Evolutionary conservation across 257 asterid species (phyloP).

Genomic region (Solanum chilense): DNA sequence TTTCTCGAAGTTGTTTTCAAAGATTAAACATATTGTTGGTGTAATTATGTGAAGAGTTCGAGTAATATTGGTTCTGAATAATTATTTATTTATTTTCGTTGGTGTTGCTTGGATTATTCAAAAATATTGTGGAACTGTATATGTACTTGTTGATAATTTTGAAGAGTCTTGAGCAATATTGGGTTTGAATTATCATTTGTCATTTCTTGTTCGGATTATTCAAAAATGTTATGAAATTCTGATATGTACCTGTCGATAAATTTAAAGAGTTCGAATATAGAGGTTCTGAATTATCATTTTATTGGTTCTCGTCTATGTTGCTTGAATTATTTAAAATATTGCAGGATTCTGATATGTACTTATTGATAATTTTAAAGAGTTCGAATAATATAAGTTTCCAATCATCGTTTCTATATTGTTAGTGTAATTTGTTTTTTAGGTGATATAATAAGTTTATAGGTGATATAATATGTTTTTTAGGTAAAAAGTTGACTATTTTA

Average conservation of each 20-base stretch:
- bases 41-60: background rate
- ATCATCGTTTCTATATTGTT: no score
- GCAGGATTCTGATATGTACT: fast-evolving
- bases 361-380: background rate
- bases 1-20: background rate
- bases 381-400: fast-evolving
- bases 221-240: no score
- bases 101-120: background rate
- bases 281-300: background rate
- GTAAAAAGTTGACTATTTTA: background rate
- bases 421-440: no score
- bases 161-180: fast-evolving
- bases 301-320: fast-evolving
- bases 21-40: background rate
- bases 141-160: background rate
- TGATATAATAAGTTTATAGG: no score
- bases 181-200: background rate
- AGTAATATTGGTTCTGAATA: background rate
- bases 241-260: background rate
- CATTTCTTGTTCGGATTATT: no score
- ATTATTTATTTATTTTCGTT: fast-evolving
- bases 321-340: background rate
- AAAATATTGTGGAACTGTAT: fast-evolving
- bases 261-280: background rate
- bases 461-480: no score